Evolutionary conservation across 192 early-diverging fungal species (phyloP).

Genomic region (Entomortierella lignicola): DNA sequence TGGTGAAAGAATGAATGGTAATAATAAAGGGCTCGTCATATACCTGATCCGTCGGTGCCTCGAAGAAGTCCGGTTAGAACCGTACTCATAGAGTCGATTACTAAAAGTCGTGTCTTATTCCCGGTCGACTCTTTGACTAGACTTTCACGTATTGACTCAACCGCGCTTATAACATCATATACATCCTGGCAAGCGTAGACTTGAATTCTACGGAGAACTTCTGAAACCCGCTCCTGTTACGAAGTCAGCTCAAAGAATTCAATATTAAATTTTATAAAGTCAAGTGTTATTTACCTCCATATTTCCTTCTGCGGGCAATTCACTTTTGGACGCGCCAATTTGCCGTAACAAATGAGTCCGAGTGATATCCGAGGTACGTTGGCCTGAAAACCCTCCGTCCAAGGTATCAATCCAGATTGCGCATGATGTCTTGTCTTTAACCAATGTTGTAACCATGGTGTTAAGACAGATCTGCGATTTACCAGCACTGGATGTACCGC

Average conservation of each 20-base stretch:
- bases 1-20: neutral
- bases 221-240: neutral
- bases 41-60: conserved; percentile 20
- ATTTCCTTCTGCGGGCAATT: neutral
- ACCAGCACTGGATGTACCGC: conserved; percentile 15
- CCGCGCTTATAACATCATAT: conserved; percentile 14
- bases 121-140: neutral
- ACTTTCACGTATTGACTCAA: conserved; percentile 10
- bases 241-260: no score
- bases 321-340: neutral
- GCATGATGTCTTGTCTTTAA: neutral
- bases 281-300: neutral
- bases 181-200: conserved; percentile 30
- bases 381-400: conserved; percentile 30
- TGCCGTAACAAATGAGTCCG: neutral
- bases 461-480: conserved; percentile 36
- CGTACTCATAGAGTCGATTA: conserved; percentile 19
- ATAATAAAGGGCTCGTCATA: no score
- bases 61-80: conserved; percentile 13
- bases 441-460: conserved; percentile 10
- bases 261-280: no score
- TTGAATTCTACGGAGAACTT: conserved; percentile 24
- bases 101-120: conserved; percentile 1
- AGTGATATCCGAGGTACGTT: conserved; percentile 9
- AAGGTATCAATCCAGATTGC: conserved; percentile 44